A percentile compares a stretch with the other conserved stretches of the same genome.
These are phyloP conservation scores for Raddia distichophylla DNA, from an alignment of 176 grass and related monocot species.

Conservation along the genomic window DNA sequence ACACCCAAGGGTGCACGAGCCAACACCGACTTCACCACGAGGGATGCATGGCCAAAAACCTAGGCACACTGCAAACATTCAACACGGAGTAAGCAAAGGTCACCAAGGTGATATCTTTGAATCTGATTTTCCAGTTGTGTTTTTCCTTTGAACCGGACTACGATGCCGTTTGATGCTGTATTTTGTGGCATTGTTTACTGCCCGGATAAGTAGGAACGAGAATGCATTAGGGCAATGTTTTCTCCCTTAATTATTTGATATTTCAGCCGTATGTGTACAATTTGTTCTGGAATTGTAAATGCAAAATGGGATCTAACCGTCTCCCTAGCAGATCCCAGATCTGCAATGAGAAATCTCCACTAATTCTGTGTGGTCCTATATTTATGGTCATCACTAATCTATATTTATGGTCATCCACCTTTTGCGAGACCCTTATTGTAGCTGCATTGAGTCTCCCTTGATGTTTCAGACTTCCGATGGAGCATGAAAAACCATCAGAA, in stretches of 20 bases:
- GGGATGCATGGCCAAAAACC: no score
- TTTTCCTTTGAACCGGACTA: background rate
- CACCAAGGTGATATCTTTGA: background rate
- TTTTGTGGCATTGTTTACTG: background rate
- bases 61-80: no score
- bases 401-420: background rate
- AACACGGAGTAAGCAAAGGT: no score
- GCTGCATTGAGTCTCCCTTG: background rate
- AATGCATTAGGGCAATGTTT: background rate
- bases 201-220: background rate
- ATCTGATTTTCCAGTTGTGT: background rate
- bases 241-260: background rate
- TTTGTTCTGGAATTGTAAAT: background rate
- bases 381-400: constrained; percentile 6
- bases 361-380: background rate
- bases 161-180: background rate
- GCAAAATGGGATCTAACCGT: background rate
- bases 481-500: constrained; percentile 10
- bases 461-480: constrained; percentile 5
- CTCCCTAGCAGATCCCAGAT: background rate
- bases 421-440: constrained; percentile 16
- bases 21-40: no score
- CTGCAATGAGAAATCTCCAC: background rate
- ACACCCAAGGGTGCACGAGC: no score
- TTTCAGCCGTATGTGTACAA: background rate